Percentiles rank a stretch among this genome's conserved stretches.
These are phyloP conservation scores for Eucalyptus curtisii DNA, from an alignment of 345 rosid species.

Conservation along the genomic window DNA sequence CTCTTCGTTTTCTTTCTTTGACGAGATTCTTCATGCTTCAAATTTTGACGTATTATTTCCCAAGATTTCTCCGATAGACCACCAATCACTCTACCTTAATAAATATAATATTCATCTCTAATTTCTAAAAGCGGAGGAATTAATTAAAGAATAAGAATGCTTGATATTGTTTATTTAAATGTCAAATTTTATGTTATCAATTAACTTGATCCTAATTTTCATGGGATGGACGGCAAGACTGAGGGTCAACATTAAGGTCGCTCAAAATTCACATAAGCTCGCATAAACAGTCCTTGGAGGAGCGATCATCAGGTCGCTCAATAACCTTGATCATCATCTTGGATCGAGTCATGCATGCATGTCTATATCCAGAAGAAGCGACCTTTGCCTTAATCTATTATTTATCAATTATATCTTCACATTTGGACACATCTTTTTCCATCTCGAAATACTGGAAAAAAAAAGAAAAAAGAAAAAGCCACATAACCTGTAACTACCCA, in stretches of 20 bases:
- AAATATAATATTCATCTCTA: too few relatives aligned
- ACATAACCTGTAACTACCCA: not conserved
- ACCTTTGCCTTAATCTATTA: too few relatives aligned
- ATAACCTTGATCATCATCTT: not conserved
- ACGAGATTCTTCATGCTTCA: not conserved
- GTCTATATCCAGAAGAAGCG: not conserved
- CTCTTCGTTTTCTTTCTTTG: not conserved
- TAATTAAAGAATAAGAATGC: not conserved
- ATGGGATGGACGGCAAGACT: not conserved
- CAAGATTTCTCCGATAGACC: not conserved
- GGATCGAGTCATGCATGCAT: not conserved
- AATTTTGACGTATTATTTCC: not conserved
- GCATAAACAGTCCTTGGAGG: not conserved
- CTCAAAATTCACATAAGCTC: not conserved
- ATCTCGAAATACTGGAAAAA: too few relatives aligned
- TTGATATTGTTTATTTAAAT: too few relatives aligned
- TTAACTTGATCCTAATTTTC: not conserved
- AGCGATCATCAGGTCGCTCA: too few relatives aligned
- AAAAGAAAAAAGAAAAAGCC: not conserved
- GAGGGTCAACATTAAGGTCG: too few relatives aligned
- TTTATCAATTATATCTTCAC: too few relatives aligned
- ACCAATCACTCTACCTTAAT: not conserved
- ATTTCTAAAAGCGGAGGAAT: not conserved
- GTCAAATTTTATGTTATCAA: not conserved
- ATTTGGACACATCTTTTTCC: not conserved